phyloP scores from a whole-genome alignment of 257 asterid species.

The Knoxia roxburghii region DNA sequence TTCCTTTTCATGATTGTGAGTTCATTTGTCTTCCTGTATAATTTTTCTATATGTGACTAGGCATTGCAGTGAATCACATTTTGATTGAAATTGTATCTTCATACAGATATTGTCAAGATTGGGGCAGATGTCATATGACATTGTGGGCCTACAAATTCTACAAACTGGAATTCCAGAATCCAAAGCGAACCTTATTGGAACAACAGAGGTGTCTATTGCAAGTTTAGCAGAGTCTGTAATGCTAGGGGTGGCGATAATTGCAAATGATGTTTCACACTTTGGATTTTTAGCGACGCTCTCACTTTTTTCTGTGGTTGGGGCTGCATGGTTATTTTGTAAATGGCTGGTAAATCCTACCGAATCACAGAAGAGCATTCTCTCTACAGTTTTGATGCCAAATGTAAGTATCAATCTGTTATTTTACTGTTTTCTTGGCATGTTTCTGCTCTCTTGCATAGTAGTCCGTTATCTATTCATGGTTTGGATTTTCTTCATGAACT shows the following conservation, averaged over 20 bases:
- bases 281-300: conserved; percentile 75
- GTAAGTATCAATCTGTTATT: conserved; percentile 29
- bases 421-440: background rate
- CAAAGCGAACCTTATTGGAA: conserved; percentile 91
- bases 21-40: conserved; percentile 13
- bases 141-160: conserved; percentile 81
- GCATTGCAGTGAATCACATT: background rate
- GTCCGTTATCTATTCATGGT: background rate
- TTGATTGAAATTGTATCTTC: background rate
- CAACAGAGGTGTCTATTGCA: conserved; percentile 87
- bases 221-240: conserved; percentile 86
- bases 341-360: conserved; percentile 85
- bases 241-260: conserved; percentile 85
- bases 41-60: background rate
- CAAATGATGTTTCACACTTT: conserved; percentile 71
- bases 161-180: conserved; percentile 95
- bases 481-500: background rate
- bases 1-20: conserved; percentile 85
- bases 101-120: conserved; percentile 78
- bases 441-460: background rate
- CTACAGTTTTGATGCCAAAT: conserved; percentile 31
- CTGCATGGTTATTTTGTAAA: conserved; percentile 71
- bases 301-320: conserved; percentile 72
- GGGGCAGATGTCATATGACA: conserved; percentile 93
- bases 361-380: conserved; percentile 62